A percentile compares a stretch with the other conserved stretches of the same genome.
phyloP scores from a whole-genome alignment of 352 stramenopile species.

The Pythium sp. region DNA sequence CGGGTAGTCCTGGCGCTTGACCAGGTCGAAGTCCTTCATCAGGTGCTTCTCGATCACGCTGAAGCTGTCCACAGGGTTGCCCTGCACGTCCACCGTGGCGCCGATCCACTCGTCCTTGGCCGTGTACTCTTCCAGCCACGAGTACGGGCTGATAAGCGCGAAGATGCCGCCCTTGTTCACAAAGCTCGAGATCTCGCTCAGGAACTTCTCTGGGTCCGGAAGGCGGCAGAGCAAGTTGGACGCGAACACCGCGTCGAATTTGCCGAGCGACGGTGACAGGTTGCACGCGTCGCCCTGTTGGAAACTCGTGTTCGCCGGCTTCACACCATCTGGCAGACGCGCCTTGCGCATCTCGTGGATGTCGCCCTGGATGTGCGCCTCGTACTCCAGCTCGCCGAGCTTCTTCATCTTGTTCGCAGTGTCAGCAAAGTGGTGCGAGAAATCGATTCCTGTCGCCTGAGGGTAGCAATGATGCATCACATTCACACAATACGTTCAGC shows the following conservation, averaged over 20 bases:
- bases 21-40: conserved; percentile 66
- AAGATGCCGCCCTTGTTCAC: conserved; percentile 91
- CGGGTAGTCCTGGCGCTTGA: conserved; percentile 79
- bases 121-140: conserved; percentile 97
- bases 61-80: conserved; percentile 64
- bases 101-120: conserved; percentile 88
- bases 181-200: conserved; percentile 82
- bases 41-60: conserved; percentile 58
- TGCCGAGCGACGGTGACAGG: conserved; percentile 66
- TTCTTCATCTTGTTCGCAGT: conserved; percentile 87
- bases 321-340: conserved; percentile 58
- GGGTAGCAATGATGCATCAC: not conserved
- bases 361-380: conserved; percentile 88
- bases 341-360: conserved; percentile 57
- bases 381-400: conserved; percentile 75
- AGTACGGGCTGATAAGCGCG: conserved; percentile 96
- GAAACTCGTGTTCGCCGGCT: conserved; percentile 82
- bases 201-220: conserved; percentile 89
- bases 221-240: conserved; percentile 96
- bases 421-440: conserved; percentile 88
- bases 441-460: conserved; percentile 92
- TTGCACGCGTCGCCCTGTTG: conserved; percentile 93
- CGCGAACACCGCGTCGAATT: conserved; percentile 94
- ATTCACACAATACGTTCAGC: not conserved
- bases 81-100: conserved; percentile 37